Evolutionary conservation across 768 basidiomycete genomes (phyloP).

Genomic region (Trametes meyenii): DNA sequence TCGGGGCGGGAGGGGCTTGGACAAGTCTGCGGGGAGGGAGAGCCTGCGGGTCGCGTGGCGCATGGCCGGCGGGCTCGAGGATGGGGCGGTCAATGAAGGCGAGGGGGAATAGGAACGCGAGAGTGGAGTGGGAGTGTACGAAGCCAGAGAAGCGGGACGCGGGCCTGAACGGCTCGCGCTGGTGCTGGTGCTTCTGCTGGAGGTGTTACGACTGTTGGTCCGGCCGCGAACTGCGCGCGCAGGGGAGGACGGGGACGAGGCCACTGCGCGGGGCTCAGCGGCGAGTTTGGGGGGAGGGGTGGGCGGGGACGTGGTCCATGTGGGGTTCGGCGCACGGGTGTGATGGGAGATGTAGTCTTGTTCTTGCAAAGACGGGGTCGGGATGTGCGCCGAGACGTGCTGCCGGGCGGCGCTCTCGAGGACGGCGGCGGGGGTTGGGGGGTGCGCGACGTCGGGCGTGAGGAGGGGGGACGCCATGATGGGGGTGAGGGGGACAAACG

Average conservation of each 20-base stretch:
- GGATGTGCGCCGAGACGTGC: neutral
- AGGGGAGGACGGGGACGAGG: neutral
- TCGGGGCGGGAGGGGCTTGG: slow-evolving; percentile 20
- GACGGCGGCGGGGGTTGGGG: slow-evolving; percentile 8
- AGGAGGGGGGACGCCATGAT: slow-evolving; percentile 63
- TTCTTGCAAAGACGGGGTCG: neutral
- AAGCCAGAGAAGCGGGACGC: slow-evolving; percentile 35
- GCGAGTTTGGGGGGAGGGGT: slow-evolving; percentile 48
- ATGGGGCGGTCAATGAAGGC: slow-evolving; percentile 22
- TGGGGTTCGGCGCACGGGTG: slow-evolving; percentile 40
- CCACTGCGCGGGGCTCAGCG: slow-evolving; percentile 42
- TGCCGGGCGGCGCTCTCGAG: slow-evolving; percentile 10
- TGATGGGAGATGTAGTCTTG: slow-evolving; percentile 19
- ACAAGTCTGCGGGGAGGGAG: slow-evolving; percentile 24
- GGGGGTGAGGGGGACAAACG: slow-evolving; percentile 49
- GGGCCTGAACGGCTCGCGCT: slow-evolving; percentile 33
- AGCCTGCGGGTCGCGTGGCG: slow-evolving; percentile 8
- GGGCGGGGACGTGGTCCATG: slow-evolving; percentile 62
- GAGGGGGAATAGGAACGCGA: slow-evolving; percentile 47
- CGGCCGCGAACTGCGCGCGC: slow-evolving; percentile 11
- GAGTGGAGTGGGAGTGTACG: slow-evolving; percentile 38
- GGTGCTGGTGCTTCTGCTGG: slow-evolving; percentile 12
- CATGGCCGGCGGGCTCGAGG: neutral
- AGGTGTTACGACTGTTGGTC: slow-evolving; percentile 6
- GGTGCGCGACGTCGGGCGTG: slow-evolving; percentile 43